A percentile compares a stretch with the other conserved stretches of the same genome.
These are phyloP conservation scores for Aspergillus fumigatiaffinis DNA, from an alignment of 2,329 filamentous ascomycete species.

Conservation along the genomic window DNA sequence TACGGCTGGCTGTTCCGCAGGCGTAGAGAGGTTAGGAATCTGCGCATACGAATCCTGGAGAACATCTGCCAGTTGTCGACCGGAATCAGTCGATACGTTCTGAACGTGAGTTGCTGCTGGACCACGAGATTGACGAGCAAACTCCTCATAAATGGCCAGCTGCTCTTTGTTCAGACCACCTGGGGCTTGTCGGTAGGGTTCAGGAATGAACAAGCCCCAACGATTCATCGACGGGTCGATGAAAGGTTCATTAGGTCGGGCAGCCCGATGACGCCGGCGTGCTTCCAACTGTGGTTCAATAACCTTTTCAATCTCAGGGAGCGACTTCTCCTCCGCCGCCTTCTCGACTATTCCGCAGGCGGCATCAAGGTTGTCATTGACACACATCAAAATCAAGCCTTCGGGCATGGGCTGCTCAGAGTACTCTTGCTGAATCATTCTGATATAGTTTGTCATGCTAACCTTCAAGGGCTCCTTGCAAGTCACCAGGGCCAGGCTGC, in stretches of 20 bases:
- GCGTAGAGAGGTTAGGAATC: slow-evolving; percentile 59
- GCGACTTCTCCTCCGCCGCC: slow-evolving; percentile 86
- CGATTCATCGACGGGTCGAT: slow-evolving; percentile 76
- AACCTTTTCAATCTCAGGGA: slow-evolving; percentile 92
- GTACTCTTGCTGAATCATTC: slow-evolving; percentile 67
- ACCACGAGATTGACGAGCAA: slow-evolving; percentile 78
- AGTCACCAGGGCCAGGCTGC: slow-evolving; percentile 91
- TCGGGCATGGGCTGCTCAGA: slow-evolving; percentile 75
- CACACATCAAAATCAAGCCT: slow-evolving; percentile 95
- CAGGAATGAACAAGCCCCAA: slow-evolving; percentile 91
- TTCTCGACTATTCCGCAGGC: slow-evolving; percentile 94
- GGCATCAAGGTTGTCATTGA: slow-evolving; percentile 93
- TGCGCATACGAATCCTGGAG: slow-evolving; percentile 58
- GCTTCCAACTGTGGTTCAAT: slow-evolving; percentile 76
- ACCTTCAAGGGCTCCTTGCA: slow-evolving; percentile 95
- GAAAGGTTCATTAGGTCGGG: slow-evolving; percentile 78
- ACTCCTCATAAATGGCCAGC: slow-evolving; percentile 94
- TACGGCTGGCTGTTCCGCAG: slow-evolving; percentile 59
- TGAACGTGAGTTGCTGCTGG: slow-evolving; percentile 51
- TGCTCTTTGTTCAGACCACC: slow-evolving; percentile 85
- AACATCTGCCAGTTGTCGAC: slow-evolving; percentile 59
- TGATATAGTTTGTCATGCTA: slow-evolving; percentile 96
- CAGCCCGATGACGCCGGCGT: slow-evolving; percentile 69
- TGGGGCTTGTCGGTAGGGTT: slow-evolving; percentile 83
- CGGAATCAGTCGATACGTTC: slow-evolving; percentile 55